Evolutionary conservation across 108 stramenopile genomes (phyloP).

Genomic region (Nitzschia inconspicua): DNA sequence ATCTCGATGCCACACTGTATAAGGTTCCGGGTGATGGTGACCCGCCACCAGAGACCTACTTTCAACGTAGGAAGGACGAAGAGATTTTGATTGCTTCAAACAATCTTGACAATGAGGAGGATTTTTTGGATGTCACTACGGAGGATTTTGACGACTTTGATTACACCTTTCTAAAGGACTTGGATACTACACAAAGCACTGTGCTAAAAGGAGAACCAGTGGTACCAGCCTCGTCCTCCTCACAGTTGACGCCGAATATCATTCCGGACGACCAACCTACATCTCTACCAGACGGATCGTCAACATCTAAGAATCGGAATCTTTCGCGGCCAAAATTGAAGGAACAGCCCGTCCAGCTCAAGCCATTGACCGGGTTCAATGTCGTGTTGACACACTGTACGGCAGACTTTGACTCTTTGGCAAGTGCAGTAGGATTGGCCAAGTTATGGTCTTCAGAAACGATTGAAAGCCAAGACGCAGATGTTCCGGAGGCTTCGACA

Average conservation of each 20-base stretch:
- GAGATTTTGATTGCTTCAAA: not conserved
- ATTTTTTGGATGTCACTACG: not conserved
- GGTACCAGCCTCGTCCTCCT: too few relatives aligned
- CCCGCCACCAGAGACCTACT: too few relatives aligned
- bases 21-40: too few relatives aligned
- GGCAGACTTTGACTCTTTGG: conserved; percentile 87
- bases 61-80: too few relatives aligned
- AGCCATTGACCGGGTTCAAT: conserved; percentile 52
- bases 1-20: not conserved
- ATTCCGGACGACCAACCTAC: too few relatives aligned
- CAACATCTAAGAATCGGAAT: too few relatives aligned
- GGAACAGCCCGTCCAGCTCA: conserved; percentile 35
- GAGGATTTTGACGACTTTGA: conserved; percentile 5
- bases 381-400: conserved; percentile 88
- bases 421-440: conserved; percentile 77
- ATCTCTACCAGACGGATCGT: too few relatives aligned
- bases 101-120: not conserved
- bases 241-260: too few relatives aligned
- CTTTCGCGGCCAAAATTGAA: not conserved
- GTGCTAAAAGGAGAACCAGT: not conserved
- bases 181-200: not conserved
- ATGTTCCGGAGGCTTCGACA: not conserved
- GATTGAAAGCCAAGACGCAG: not conserved
- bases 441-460: conserved; percentile 60
- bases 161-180: not conserved